Base-by-base conservation (phyloP, 768 basidiomycete species). In the Leccinum disarticulatum region DNA sequence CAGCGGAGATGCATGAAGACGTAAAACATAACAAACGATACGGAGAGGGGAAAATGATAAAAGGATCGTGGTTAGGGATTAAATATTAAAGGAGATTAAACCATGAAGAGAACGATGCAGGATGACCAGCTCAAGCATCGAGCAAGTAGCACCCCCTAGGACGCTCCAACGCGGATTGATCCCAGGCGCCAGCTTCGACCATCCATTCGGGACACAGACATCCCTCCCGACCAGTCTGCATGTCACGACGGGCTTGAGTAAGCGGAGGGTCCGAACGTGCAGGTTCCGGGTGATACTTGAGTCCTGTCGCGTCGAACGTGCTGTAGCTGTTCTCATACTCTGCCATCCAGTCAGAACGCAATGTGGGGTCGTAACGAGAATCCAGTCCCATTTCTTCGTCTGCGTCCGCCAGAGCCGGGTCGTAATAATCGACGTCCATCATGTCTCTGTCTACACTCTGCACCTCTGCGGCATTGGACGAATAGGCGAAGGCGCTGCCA, bases 291-390 rank as follows among this genome's bases (percentile, higher is more conserved):
- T 7, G 7, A 19, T 53, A 4, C 28, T 5, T 41, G 41, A 22
- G 25, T 25, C 51, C 56, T 3, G 35, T 36, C 35, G 2, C 6
- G 35, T 51, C 57, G 2, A 59, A 58, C 0, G 22, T 31, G 38
- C 15, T 56, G 25, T 68, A 65, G 10, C 53, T n/a, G 14, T 47
- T 15, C 51, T 66, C 59, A 31, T 59, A 68, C 36, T 17, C 10
- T 1, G 55, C 57, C 66, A 68, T 63, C 66, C 66, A 68, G 0
- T 38, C 4, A 1, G 57, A 28, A 28, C 36, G 22, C 25, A 67
- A 46, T 6, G 64, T 22, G 1, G 53, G 30, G 14, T 67, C 66
- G 36, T 38, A 59, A 1, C 51, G 15, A 9, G 11, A 4, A 33
- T 66, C 59, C 5, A 66, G 15, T n/a, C 19, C 51, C 47, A 61